Conservation (phyloP, 1,284 basidiomycete genomes). For the Testicularia cyperi region DNA sequence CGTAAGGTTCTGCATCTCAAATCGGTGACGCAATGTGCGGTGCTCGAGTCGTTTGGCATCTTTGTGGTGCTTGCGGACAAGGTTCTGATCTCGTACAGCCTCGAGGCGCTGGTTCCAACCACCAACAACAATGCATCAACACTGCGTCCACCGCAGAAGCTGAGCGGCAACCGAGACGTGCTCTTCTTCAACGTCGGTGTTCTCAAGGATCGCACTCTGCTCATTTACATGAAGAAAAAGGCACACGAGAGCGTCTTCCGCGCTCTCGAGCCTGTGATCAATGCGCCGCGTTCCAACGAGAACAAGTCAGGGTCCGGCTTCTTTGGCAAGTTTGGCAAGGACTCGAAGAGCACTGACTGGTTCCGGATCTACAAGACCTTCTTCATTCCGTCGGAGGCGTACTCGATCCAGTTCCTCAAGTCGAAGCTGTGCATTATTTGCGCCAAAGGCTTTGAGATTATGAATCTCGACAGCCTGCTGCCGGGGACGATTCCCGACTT, state of each 20-base stretch:
- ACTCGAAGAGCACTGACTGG: constrained; percentile 80
- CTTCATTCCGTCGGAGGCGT: constrained; percentile 84
- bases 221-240: constrained; percentile 94
- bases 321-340: constrained; percentile 72
- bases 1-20: constrained; percentile 85
- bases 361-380: constrained; percentile 90
- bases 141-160: constrained; percentile 70
- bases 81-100: constrained; percentile 72
- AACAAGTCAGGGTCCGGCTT: constrained; percentile 66
- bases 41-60: constrained; percentile 90
- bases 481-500: constrained; percentile 76
- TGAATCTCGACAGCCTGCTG: constrained; percentile 77
- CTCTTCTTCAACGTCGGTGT: constrained; percentile 91
- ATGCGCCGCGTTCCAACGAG: constrained; percentile 73
- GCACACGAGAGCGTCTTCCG: constrained; percentile 88
- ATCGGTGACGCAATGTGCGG: constrained; percentile 87
- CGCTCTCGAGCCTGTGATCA: constrained; percentile 85
- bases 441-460: constrained; percentile 86
- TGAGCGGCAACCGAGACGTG: constrained; percentile 85
- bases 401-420: constrained; percentile 84
- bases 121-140: constrained; percentile 64
- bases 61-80: constrained; percentile 92
- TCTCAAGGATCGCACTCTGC: constrained; percentile 77
- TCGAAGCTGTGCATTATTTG: constrained; percentile 88
- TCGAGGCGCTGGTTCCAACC: constrained; percentile 90